Percentiles rank a stretch among this genome's conserved stretches.
Evolutionary conservation across 805 yeast species (phyloP).

Genomic region (Saccharomycopsis javanensis): DNA sequence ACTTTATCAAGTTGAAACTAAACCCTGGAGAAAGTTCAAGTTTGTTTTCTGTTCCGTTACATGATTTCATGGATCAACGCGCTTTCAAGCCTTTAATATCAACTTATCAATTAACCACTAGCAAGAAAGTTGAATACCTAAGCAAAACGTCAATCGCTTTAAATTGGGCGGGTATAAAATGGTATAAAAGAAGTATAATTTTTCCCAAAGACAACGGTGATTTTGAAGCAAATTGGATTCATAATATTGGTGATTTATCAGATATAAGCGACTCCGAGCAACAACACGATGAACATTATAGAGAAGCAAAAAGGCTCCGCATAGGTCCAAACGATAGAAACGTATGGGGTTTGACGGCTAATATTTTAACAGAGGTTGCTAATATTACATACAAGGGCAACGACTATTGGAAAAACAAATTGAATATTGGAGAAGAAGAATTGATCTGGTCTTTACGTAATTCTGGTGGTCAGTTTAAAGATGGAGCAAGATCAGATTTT

Average conservation of each 20-base stretch:
- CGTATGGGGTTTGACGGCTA: constrained; percentile 80
- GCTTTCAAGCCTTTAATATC: constrained; percentile 3
- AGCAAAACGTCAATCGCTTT: constrained; percentile 28
- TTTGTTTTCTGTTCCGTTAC: constrained; percentile 59
- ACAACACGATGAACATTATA: constrained; percentile 23
- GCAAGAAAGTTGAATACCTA: constrained; percentile 25
- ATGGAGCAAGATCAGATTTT: constrained; percentile 32
- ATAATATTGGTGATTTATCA: constrained; percentile 48
- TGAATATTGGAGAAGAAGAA: constrained; percentile 44
- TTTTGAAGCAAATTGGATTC: constrained; percentile 55
- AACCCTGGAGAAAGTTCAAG: constrained; percentile 74
- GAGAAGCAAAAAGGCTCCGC: constrained; percentile 28
- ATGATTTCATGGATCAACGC: constrained; percentile 39
- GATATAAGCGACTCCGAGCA: constrained; percentile 38
- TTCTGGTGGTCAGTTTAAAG: constrained; percentile 38
- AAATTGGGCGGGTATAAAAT: constrained; percentile 65
- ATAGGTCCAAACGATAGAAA: constrained; percentile 40
- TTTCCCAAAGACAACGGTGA: constrained; percentile 42
- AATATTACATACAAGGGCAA: constrained; percentile 39
- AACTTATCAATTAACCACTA: constrained; percentile 11
- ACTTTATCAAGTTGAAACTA: constrained; percentile 35
- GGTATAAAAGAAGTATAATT: constrained; percentile 54
- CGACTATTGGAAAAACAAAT: constrained; percentile 21
- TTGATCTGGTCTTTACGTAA: constrained; percentile 36
- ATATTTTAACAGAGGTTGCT: constrained; percentile 64